Conservation (phyloP, 2,329 filamentous ascomycete species). For the Hypoxylon rubiginosum region DNA sequence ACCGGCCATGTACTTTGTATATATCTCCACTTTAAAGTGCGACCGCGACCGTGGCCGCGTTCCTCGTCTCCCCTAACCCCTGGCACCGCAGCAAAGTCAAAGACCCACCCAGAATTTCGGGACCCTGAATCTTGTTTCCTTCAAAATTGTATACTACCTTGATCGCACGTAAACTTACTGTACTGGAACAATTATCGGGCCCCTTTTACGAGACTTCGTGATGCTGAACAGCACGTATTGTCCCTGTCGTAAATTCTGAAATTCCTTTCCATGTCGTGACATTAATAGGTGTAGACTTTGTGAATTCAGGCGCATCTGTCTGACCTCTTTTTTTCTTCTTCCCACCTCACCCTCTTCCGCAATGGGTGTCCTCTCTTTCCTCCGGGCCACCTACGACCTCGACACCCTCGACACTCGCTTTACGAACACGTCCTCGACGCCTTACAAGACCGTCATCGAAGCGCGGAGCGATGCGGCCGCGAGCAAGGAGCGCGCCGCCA, state of each 20-base stretch:
- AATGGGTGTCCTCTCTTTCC: constrained; percentile 57
- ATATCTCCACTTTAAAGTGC: constrained; percentile 25
- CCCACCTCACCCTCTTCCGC: constrained; percentile 36
- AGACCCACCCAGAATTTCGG: constrained; percentile 15
- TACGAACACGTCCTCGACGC: constrained; percentile 76
- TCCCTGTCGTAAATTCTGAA: constrained; percentile 18
- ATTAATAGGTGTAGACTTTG: constrained; percentile 9
- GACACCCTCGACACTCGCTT: constrained; percentile 74
- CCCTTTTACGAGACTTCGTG: constrained; percentile 16
- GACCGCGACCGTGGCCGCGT: constrained; percentile 19
- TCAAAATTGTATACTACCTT: constrained; percentile 21
- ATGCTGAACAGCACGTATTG: constrained; percentile 20
- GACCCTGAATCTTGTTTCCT: constrained; percentile 29
- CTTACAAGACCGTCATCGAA: constrained; percentile 72
- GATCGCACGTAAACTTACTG: constrained; percentile 28
- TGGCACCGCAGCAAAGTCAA: not conserved
- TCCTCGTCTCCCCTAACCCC: constrained; percentile 14
- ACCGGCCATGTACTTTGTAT: not conserved
- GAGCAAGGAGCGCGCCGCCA: constrained; percentile 58
- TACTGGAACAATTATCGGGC: constrained; percentile 3
- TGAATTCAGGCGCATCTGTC: constrained; percentile 39
- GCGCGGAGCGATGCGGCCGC: constrained; percentile 60
- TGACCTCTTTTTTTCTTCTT: constrained; percentile 12
- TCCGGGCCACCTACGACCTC: constrained; percentile 70
- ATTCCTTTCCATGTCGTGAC: constrained; percentile 38